Evolutionary conservation across 164 flowering plant genomes (phyloP).

Genomic region (Stephania yunnanensis): DNA sequence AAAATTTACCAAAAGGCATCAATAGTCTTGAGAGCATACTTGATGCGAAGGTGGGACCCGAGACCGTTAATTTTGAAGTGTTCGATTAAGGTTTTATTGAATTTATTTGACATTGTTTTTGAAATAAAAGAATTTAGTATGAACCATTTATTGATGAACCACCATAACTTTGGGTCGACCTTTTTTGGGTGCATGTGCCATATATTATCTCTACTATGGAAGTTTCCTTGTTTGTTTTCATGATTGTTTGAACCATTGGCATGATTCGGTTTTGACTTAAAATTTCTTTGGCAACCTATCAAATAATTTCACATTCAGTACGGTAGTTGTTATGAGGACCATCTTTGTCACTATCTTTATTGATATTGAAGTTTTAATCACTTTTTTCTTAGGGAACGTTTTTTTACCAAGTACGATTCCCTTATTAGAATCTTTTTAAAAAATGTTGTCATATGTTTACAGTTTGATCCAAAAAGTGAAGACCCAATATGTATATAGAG

Average conservation of each 20-base stretch:
- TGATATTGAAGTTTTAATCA: too few relatives aligned
- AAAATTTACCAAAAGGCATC: constrained; percentile 49
- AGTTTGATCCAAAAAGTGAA: too few relatives aligned
- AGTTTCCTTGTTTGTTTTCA: not conserved
- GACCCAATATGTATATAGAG: too few relatives aligned
- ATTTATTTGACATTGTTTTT: not conserved
- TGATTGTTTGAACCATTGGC: not conserved
- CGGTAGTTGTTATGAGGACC: too few relatives aligned
- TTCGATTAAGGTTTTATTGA: not conserved
- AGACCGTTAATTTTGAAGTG: not conserved
- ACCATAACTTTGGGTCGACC: not conserved
- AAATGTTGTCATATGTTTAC: too few relatives aligned
- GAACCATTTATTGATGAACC: not conserved
- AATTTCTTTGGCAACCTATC: not conserved
- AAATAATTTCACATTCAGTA: not conserved
- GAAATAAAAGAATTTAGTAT: not conserved
- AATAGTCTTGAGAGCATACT: constrained; percentile 78
- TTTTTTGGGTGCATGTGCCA: not conserved
- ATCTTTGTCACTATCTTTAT: too few relatives aligned
- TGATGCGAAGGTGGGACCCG: constrained; percentile 70
- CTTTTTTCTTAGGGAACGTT: too few relatives aligned
- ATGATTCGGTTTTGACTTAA: not conserved
- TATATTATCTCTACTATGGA: not conserved
- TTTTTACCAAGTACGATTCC: too few relatives aligned
- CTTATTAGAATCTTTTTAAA: too few relatives aligned